These are phyloP conservation scores for Ceratocystis harringtonii DNA, from an alignment of 2,329 filamentous ascomycete genomes.

Conservation along the genomic window DNA sequence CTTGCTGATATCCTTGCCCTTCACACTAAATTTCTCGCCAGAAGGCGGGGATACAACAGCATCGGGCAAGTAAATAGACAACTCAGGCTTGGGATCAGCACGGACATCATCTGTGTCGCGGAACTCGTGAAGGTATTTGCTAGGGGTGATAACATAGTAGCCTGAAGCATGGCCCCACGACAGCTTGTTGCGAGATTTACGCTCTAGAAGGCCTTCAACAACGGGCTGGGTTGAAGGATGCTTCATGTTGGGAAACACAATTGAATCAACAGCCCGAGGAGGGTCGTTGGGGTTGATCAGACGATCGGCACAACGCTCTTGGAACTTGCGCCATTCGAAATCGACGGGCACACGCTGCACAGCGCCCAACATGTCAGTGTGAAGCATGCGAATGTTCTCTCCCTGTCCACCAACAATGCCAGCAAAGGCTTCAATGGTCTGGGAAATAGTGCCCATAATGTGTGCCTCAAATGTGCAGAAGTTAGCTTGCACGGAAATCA, in stretches of 20 bases:
- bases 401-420: constrained; percentile 65
- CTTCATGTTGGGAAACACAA: constrained; percentile 78
- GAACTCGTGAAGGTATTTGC: constrained; percentile 88
- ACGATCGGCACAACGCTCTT: constrained; percentile 50
- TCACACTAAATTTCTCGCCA: constrained; percentile 81
- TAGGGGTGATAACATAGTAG: constrained; percentile 82
- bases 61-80: constrained; percentile 84
- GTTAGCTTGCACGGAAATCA: constrained; percentile 80
- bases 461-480: constrained; percentile 81
- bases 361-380: constrained; percentile 65
- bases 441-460: constrained; percentile 67
- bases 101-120: constrained; percentile 68
- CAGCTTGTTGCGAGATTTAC: constrained; percentile 77
- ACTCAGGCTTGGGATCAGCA: constrained; percentile 64
- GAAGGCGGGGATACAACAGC: constrained; percentile 57
- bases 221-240: constrained; percentile 67
- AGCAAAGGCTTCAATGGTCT: constrained; percentile 69
- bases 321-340: constrained; percentile 86
- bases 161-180: constrained; percentile 59
- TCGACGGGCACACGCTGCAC: constrained; percentile 65
- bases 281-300: constrained; percentile 66
- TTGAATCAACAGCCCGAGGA: constrained; percentile 55
- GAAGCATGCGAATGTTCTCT: constrained; percentile 66
- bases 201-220: constrained; percentile 77
- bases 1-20: constrained; percentile 81